Evolutionary conservation across 352 stramenopile species (phyloP).

Genomic region (Elongisporangium senticosum): DNA sequence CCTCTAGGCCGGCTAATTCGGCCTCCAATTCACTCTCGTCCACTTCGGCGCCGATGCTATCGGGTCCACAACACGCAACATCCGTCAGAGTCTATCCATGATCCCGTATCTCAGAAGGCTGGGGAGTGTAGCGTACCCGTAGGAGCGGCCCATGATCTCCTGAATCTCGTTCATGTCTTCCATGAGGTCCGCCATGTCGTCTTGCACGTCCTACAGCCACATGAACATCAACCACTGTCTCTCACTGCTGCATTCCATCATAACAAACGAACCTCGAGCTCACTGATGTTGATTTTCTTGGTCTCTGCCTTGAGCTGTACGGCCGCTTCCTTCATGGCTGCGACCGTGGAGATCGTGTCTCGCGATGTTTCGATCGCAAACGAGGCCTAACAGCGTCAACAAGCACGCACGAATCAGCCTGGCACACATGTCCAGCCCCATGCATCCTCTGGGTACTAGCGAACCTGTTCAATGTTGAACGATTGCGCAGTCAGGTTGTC

Average conservation of each 20-base stretch:
- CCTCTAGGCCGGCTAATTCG: conserved; percentile 91
- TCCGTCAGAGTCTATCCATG: not conserved
- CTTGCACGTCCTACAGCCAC: conserved; percentile 83
- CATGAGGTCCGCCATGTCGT: conserved; percentile 97
- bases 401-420: conserved; percentile 4
- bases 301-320: conserved; percentile 92
- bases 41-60: conserved; percentile 90
- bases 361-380: conserved; percentile 92
- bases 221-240: not conserved
- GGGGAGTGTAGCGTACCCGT: conserved; percentile 51
- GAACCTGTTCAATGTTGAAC: conserved; percentile 85
- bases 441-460: not conserved
- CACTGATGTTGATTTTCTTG: conserved; percentile 95
- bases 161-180: conserved; percentile 99
- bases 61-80: not conserved
- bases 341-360: conserved; percentile 89
- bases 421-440: not conserved
- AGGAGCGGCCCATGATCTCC: conserved; percentile 94
- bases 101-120: not conserved
- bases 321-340: conserved; percentile 92
- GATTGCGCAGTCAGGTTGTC: conserved; percentile 77
- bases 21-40: conserved; percentile 94
- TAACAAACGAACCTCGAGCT: conserved; percentile 83
- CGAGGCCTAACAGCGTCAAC: conserved; percentile 29
- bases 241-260: not conserved